Evolutionary conservation across 306 rosid genomes (phyloP), one percentile per base, ranked within the genome.

Genomic region (Parietaria judaica): DNA sequence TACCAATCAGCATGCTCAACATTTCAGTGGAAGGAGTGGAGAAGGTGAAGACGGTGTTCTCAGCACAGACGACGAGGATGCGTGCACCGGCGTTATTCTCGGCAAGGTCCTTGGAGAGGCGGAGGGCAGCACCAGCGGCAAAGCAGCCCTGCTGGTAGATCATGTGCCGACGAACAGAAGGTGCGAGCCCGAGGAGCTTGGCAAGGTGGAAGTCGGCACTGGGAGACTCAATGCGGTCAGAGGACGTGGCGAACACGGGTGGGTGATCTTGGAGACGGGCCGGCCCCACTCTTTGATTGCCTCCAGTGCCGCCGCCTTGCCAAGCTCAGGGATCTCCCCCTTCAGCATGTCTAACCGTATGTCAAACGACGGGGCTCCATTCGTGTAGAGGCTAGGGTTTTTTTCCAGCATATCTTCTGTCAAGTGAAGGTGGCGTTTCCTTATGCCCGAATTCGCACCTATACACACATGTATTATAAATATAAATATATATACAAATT

Each of bases 41-140:
- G 17, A 75, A 75, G 11, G 5, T 14, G n/a, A 54, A 6, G 13
- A 62, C 55, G 1, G 61, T 70, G 16, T 60, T 61, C 36, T 75
- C 76, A 0, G 66, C 43, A 39, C 63, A 70, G 3, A 75, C 72
- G 3, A 70, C 66, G 6, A 75, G 80, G 15, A 75, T 69, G 11
- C 80, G 69, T 0, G 76, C 69, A 7, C 72, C 66, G 5, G 13
- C 11, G 58, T 67, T 67, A 62, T 58, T 74, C 45, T 74, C 78
- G 0, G 65, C 70, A 11, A 75, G 9, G 34, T 75, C 76, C 36
- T 55, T 75, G 8, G 72, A 69, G 8, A 75, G 48, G 6, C 76
- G 75, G 31, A 75, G 80, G 16, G 63, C 69, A 0, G 80, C 16
- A 31, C 58, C 72, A 0, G 66, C 76, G 0, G 58, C 72, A 0